A percentile compares a stretch with the other conserved stretches of the same genome.
Conservation (phyloP, 2,329 filamentous ascomycete species). For the Claviceps quebecensis region DNA sequence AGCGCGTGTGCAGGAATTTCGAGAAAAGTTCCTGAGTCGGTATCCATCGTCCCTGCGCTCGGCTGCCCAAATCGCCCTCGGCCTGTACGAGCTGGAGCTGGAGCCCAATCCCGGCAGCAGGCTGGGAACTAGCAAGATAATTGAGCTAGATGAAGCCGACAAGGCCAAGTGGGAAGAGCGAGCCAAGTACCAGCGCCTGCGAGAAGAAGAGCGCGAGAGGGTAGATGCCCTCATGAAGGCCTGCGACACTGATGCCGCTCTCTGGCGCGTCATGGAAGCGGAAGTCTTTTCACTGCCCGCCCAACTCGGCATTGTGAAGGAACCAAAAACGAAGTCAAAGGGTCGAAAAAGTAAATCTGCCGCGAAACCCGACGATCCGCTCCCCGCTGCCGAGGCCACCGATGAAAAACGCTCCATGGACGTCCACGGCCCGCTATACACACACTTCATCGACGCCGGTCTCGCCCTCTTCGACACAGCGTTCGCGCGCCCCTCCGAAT, state of each 20-base stretch:
- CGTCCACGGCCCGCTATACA: conserved; percentile 50
- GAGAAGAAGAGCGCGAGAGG: conserved; percentile 32
- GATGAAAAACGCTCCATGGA: conserved; percentile 31
- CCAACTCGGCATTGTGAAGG: conserved; percentile 34
- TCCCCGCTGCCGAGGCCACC: conserved; percentile 2
- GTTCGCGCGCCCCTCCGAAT: conserved; percentile 43
- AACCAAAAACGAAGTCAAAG: background rate
- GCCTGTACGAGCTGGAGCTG: conserved; percentile 22
- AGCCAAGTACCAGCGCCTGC: conserved; percentile 20
- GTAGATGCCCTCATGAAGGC: conserved; percentile 39
- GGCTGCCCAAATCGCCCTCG: conserved; percentile 25
- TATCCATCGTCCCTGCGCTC: conserved; percentile 26
- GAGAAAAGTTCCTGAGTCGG: conserved; percentile 22
- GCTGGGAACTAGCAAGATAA: conserved; percentile 11
- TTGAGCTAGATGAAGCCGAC: conserved; percentile 18
- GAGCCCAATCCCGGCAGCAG: conserved; percentile 14
- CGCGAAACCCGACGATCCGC: background rate
- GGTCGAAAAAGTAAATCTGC: background rate
- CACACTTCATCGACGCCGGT: conserved; percentile 43
- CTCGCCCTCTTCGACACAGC: conserved; percentile 41
- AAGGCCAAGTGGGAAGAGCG: conserved; percentile 21
- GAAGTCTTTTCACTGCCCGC: conserved; percentile 51
- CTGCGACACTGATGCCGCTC: conserved; percentile 45
- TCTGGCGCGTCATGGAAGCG: conserved; percentile 53
- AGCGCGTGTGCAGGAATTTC: conserved; percentile 17